A percentile compares a stretch with the other conserved stretches of the same genome.
Conservation (phyloP, 768 basidiomycete species). For the Lentinula raphanica region DNA sequence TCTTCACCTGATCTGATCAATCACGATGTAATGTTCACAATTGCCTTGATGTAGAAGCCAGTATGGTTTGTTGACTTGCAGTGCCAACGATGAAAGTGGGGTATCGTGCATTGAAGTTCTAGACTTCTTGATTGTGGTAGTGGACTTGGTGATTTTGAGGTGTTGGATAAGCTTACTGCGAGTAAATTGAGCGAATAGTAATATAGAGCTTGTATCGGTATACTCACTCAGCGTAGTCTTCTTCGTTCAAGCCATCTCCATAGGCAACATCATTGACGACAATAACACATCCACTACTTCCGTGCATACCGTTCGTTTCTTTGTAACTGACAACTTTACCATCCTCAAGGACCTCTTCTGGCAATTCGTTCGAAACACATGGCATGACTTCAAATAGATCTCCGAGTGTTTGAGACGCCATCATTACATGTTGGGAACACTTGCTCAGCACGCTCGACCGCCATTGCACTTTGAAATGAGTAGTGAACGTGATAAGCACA, state of each 20-base stretch:
- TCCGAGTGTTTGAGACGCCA: conserved; percentile 68
- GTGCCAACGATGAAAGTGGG: conserved; percentile 44
- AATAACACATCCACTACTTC: conserved; percentile 41
- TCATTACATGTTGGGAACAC: conserved; percentile 60
- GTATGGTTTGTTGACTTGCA: conserved; percentile 72
- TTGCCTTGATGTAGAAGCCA: conserved; percentile 78
- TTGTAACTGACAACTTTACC: conserved; percentile 30
- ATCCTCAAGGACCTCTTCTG: conserved; percentile 32
- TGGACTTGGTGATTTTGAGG: conserved; percentile 24
- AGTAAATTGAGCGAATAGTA: not conserved
- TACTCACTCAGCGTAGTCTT: conserved; percentile 61
- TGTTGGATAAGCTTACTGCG: conserved; percentile 44
- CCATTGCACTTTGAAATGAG: conserved; percentile 60
- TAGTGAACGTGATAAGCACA: conserved; percentile 53
- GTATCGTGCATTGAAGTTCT: conserved; percentile 42
- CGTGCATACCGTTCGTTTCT: conserved; percentile 10
- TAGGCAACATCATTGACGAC: conserved; percentile 59
- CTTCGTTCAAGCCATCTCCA: conserved; percentile 40
- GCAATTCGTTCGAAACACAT: conserved; percentile 55
- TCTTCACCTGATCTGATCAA: conserved; percentile 79
- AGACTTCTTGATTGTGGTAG: conserved; percentile 31
- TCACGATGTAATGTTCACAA: conserved; percentile 74
- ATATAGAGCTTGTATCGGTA: conserved; percentile 6
- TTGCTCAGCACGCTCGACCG: conserved; percentile 53
- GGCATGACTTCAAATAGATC: conserved; percentile 57